phyloP scores from a whole-genome alignment of 2,329 filamentous ascomycete genomes.

The Sclerotinia trifoliorum region DNA sequence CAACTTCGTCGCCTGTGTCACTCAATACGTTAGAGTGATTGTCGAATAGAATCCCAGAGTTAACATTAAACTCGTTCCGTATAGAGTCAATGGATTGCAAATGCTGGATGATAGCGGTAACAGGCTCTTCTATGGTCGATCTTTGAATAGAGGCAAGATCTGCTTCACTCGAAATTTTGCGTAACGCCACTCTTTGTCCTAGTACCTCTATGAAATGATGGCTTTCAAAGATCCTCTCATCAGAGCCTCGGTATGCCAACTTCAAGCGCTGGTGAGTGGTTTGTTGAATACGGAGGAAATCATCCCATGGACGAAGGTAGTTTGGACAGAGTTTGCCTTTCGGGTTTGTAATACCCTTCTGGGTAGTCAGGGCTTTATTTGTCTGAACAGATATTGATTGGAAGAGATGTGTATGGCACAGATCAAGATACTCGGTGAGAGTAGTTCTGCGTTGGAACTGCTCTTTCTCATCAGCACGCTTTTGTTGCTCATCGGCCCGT shows the following conservation, averaged over 20 bases:
- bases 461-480: too few relatives aligned
- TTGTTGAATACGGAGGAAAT: neutral
- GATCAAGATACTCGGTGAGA: neutral
- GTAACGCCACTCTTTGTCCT: neutral
- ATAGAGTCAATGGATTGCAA: neutral
- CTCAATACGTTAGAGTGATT: neutral
- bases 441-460: neutral
- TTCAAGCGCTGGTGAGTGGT: neutral
- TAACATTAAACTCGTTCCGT: neutral
- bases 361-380: neutral
- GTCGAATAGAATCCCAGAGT: neutral
- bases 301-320: neutral
- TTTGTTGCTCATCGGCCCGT: too few relatives aligned
- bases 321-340: neutral
- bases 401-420: constrained; percentile 2
- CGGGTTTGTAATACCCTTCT: neutral
- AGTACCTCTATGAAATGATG: neutral
- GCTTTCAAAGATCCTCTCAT: neutral
- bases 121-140: neutral
- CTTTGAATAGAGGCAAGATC: neutral
- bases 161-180: neutral
- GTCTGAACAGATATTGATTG: constrained; percentile 8
- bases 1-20: neutral
- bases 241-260: neutral
- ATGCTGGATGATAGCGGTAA: neutral